Conservation (phyloP, 495 filamentous ascomycete species). For the Pyronema domesticum region DNA sequence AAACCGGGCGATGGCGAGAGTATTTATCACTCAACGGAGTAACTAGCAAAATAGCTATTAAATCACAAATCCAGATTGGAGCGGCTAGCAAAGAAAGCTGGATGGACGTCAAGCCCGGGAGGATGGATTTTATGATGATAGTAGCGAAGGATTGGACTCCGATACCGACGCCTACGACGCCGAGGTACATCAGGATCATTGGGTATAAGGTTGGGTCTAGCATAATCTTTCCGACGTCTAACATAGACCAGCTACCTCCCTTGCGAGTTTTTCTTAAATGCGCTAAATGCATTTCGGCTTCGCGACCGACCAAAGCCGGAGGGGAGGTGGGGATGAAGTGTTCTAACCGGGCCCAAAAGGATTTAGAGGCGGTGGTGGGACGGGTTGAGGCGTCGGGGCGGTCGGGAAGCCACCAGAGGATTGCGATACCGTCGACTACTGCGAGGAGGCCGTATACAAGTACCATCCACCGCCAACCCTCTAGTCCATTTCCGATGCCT, state of each 20-base stretch:
- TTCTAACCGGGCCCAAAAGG: conserved; percentile 33
- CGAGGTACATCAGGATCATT: conserved; percentile 78
- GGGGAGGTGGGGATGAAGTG: conserved; percentile 32
- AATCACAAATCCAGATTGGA: conserved; percentile 75
- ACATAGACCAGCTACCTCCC: conserved; percentile 46
- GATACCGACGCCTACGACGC: conserved; percentile 80
- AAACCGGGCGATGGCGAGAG: conserved; percentile 62
- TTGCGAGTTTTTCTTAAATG: conserved; percentile 71
- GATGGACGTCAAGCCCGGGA: conserved; percentile 50
- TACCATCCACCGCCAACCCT: conserved; percentile 93
- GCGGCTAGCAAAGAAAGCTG: conserved; percentile 68
- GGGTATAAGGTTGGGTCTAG: conserved; percentile 80
- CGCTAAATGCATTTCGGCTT: conserved; percentile 67
- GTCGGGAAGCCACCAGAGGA: conserved; percentile 85
- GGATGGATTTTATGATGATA: conserved; percentile 65
- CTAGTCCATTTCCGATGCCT: conserved; percentile 36
- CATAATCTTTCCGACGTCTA: conserved; percentile 49
- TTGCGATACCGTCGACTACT: conserved; percentile 45
- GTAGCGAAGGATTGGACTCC: conserved; percentile 74
- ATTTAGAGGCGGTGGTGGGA: background rate
- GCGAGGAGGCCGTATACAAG: conserved; percentile 66
- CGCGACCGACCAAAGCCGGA: conserved; percentile 57
- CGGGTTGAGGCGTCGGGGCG: conserved; percentile 54
- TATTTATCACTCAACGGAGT: conserved; percentile 78
- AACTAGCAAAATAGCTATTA: conserved; percentile 70